Percentiles rank a stretch among this genome's conserved stretches.
Evolutionary conservation across 768 basidiomycete species (phyloP).

Genomic region (Scleroderma citrinum): DNA sequence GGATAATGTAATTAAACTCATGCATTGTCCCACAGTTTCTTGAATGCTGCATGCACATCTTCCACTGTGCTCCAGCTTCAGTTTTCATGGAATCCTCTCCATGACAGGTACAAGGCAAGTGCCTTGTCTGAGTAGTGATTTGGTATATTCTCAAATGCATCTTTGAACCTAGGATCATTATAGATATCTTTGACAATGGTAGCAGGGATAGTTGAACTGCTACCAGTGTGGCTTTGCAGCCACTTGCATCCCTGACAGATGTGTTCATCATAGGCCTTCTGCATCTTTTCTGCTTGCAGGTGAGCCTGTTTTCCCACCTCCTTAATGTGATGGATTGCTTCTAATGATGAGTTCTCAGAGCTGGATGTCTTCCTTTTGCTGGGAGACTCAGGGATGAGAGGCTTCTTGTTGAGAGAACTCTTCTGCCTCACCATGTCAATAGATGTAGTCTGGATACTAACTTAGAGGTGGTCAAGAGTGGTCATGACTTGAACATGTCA

Average conservation of each 20-base stretch:
- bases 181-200: no score
- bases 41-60: neutral
- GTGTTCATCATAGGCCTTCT: neutral
- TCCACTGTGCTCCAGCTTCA: neutral
- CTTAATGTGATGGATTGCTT: neutral
- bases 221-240: neutral
- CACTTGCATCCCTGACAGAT: neutral
- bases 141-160: neutral
- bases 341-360: no score
- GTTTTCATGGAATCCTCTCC: neutral
- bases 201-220: no score
- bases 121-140: neutral
- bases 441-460: no score
- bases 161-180: neutral
- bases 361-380: no score
- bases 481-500: no score
- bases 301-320: neutral
- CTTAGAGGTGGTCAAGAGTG: no score
- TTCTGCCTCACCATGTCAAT: no score
- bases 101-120: neutral
- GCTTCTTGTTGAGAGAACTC: no score
- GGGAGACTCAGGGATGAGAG: no score
- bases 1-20: neutral
- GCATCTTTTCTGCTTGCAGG: neutral
- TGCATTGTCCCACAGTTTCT: neutral